Percentiles rank a stretch among this genome's conserved stretches.
These are phyloP conservation scores for Nicotiana noctiflora DNA, from an alignment of 257 asterid genomes.

Conservation along the genomic window DNA sequence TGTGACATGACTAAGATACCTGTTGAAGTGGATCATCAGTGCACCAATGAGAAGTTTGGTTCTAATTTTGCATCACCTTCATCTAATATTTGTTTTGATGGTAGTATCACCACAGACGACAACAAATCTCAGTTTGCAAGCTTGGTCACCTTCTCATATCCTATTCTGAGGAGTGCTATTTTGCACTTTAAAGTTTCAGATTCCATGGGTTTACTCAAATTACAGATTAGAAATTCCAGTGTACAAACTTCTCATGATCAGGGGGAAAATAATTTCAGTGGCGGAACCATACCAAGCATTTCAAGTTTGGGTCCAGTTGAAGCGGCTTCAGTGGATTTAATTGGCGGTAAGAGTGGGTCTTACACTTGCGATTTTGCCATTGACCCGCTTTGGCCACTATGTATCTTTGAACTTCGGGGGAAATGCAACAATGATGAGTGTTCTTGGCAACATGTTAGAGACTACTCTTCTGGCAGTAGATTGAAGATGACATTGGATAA, in stretches of 20 bases:
- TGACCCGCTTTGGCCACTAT: slow-evolving; percentile 47
- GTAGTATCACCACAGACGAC: slow-evolving; percentile 8
- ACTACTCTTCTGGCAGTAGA: slow-evolving; percentile 17
- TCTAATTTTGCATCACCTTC: slow-evolving; percentile 17
- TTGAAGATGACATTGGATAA: slow-evolving; percentile 5
- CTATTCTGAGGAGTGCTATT: slow-evolving; percentile 28
- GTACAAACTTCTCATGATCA: slow-evolving; percentile 13
- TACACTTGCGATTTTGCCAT: slow-evolving; percentile 29
- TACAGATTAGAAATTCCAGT: slow-evolving; percentile 14
- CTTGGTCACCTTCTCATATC: slow-evolving; percentile 16
- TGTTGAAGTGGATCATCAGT: slow-evolving; percentile 10
- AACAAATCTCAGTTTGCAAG: slow-evolving; percentile 18
- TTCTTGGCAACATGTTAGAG: slow-evolving; percentile 38
- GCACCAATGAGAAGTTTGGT: slow-evolving; percentile 12
- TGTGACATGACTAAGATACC: slow-evolving; percentile 11
- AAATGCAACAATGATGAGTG: slow-evolving; percentile 48
- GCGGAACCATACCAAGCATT: neutral
- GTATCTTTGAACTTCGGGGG: slow-evolving; percentile 49
- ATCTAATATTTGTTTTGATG: slow-evolving; percentile 7
- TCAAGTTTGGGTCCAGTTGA: slow-evolving; percentile 9
- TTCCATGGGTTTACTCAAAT: slow-evolving; percentile 14
- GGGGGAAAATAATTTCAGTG: slow-evolving; percentile 4
- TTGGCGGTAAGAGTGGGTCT: slow-evolving; percentile 28
- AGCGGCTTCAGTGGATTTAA: slow-evolving; percentile 9
- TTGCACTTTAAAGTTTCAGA: slow-evolving; percentile 16